Percentiles rank a stretch among this genome's conserved stretches.
Conservation (phyloP, 2,329 filamentous ascomycete genomes). For the Aspergillus piperis region DNA sequence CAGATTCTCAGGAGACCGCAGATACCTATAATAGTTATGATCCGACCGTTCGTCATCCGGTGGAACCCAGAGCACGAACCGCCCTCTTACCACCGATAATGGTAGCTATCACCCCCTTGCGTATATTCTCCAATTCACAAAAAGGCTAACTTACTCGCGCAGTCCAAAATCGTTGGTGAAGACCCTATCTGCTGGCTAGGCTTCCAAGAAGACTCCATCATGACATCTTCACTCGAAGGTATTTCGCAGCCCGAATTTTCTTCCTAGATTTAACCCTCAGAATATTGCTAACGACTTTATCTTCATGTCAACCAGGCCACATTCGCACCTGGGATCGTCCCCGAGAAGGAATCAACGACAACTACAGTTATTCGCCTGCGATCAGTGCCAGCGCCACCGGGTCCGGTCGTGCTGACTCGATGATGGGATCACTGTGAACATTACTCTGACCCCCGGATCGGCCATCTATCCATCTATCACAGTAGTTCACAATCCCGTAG, state of each 20-base stretch:
- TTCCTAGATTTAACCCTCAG: slow-evolving; percentile 8
- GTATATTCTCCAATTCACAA: neutral
- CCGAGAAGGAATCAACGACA: slow-evolving; percentile 41
- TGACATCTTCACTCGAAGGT: slow-evolving; percentile 91
- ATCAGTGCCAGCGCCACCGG: slow-evolving; percentile 21
- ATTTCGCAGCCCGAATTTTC: slow-evolving; percentile 22
- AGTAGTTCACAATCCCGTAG: neutral
- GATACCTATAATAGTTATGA: slow-evolving; percentile 50
- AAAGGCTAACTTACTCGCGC: slow-evolving; percentile 18
- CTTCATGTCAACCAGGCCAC: slow-evolving; percentile 57
- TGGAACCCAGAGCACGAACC: slow-evolving; percentile 80
- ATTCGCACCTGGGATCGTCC: slow-evolving; percentile 74
- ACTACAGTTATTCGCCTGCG: slow-evolving; percentile 22
- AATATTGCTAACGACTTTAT: slow-evolving; percentile 15
- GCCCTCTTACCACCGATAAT: slow-evolving; percentile 89
- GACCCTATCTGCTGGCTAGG: slow-evolving; percentile 87
- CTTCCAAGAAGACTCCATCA: slow-evolving; percentile 91
- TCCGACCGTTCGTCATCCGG: slow-evolving; percentile 70
- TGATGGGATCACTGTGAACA: slow-evolving; percentile 22
- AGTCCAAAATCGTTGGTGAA: slow-evolving; percentile 81
- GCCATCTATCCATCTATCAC: neutral
- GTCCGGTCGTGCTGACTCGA: slow-evolving; percentile 17
- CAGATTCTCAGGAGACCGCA: slow-evolving; percentile 67
- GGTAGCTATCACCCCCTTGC: slow-evolving; percentile 53
- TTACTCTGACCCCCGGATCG: neutral